phyloP scores from a whole-genome alignment of 805 yeast species.

The Myxozyma geophila region DNA sequence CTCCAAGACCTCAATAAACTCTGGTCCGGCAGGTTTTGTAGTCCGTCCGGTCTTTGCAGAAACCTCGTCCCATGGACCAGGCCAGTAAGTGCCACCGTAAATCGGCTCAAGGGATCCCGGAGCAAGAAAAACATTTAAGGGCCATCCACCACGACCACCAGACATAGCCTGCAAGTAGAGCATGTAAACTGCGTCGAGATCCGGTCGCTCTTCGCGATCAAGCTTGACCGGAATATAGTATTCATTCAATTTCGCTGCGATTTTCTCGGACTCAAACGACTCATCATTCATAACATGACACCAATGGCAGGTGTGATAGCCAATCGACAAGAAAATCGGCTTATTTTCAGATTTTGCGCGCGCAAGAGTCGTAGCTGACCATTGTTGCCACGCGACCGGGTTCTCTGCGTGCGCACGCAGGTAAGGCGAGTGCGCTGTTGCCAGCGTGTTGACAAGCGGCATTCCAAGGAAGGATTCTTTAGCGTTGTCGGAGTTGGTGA shows the following conservation, averaged over 20 bases:
- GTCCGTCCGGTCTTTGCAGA: slow-evolving; percentile 25
- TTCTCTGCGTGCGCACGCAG: slow-evolving; percentile 36
- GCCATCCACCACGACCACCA: slow-evolving; percentile 48
- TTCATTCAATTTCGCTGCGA: slow-evolving; percentile 43
- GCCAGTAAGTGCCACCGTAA: slow-evolving; percentile 49
- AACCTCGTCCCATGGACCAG: slow-evolving; percentile 43
- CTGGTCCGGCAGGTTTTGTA: slow-evolving; percentile 28
- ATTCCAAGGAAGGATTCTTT: slow-evolving; percentile 24
- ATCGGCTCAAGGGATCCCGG: slow-evolving; percentile 46
- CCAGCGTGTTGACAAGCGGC: slow-evolving; percentile 34
- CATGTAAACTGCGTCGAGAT: slow-evolving; percentile 48
- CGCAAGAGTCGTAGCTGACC: slow-evolving; percentile 44
- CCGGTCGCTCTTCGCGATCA: slow-evolving; percentile 50
- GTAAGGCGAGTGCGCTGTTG: slow-evolving; percentile 30
- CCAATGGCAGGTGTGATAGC: slow-evolving; percentile 48
- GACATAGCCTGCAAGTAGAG: slow-evolving; percentile 46
- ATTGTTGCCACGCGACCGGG: slow-evolving; percentile 49
- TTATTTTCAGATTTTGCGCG: slow-evolving; percentile 43
- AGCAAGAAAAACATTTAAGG: slow-evolving; percentile 47
- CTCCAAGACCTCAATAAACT: slow-evolving; percentile 42
- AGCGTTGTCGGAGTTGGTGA: neutral
- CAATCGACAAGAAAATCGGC: slow-evolving; percentile 48
- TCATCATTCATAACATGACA: slow-evolving; percentile 49
- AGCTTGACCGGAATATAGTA: slow-evolving; percentile 47
- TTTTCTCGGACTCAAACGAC: slow-evolving; percentile 39